Percentiles rank a stretch among this genome's conserved stretches.
Conservation (phyloP, 2,329 filamentous ascomycete species). For the Colletotrichum godetiae region DNA sequence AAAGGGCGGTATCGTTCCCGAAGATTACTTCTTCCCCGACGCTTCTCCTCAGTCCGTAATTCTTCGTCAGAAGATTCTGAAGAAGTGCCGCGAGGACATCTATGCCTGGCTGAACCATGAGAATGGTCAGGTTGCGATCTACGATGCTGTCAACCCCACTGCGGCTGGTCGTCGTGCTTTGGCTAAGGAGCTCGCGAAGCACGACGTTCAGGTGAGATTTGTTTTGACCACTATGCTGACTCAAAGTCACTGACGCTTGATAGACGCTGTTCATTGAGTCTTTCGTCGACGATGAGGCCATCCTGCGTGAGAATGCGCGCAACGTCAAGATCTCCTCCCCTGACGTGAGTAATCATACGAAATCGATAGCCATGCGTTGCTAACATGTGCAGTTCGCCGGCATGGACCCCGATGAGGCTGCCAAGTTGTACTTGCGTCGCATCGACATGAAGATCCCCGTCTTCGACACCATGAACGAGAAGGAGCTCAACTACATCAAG, state of each 20-base stretch:
- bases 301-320: slow-evolving; percentile 95
- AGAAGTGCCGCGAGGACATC: slow-evolving; percentile 97
- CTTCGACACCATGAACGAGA: slow-evolving; percentile 96
- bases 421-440: slow-evolving; percentile 88
- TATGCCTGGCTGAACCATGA: slow-evolving; percentile 97
- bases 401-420: slow-evolving; percentile 92
- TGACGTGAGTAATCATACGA: slow-evolving; percentile 69
- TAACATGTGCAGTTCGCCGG: slow-evolving; percentile 75
- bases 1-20: slow-evolving; percentile 84
- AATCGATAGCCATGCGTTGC: background rate
- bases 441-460: slow-evolving; percentile 94
- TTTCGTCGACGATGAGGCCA: slow-evolving; percentile 90
- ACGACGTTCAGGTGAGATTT: slow-evolving; percentile 82
- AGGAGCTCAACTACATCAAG: slow-evolving; percentile 96
- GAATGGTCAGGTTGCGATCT: slow-evolving; percentile 98
- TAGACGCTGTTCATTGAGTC: slow-evolving; percentile 97
- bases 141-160: slow-evolving; percentile 96
- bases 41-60: slow-evolving; percentile 93
- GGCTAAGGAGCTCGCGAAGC: slow-evolving; percentile 97
- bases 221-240: background rate
- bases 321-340: slow-evolving; percentile 98
- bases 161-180: slow-evolving; percentile 83
- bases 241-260: background rate
- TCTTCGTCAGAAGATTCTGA: slow-evolving; percentile 94
- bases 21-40: slow-evolving; percentile 98